Conservation (phyloP, 306 rosid species). For the Cicer chorassanicum region DNA sequence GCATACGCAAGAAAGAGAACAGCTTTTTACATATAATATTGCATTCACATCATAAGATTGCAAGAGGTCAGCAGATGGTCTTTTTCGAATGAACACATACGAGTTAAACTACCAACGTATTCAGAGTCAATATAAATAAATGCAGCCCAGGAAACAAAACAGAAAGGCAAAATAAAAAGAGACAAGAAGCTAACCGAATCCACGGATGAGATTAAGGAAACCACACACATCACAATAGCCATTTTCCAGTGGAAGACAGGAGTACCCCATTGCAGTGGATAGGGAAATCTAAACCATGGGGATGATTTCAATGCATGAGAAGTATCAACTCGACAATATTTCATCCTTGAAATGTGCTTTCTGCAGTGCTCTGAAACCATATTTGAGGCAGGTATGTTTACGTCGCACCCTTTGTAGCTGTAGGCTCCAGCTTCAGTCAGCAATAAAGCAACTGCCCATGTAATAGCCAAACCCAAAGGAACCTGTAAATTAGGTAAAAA, state of each 20-base stretch:
- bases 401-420: constrained; percentile 92
- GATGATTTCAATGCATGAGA: constrained; percentile 73
- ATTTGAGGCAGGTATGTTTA: constrained; percentile 86
- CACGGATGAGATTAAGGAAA: constrained; percentile 86
- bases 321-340: constrained; percentile 93
- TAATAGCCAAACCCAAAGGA: constrained; percentile 93
- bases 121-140: constrained; percentile 32
- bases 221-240: constrained; percentile 95
- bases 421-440: constrained; percentile 88
- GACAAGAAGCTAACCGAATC: constrained; percentile 88
- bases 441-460: constrained; percentile 92
- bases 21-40: constrained; percentile 25
- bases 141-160: constrained; percentile 37
- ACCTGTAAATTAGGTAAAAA: constrained; percentile 65
- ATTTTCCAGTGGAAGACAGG: constrained; percentile 96
- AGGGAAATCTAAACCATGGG: constrained; percentile 98
- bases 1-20: constrained; percentile 20
- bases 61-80: constrained; percentile 36
- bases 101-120: constrained; percentile 32
- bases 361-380: constrained; percentile 89
- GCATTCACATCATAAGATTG: constrained; percentile 26
- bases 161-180: background rate
- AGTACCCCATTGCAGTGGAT: constrained; percentile 98
- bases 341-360: constrained; percentile 90
- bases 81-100: constrained; percentile 1